Conservation (phyloP, 352 stramenopile species). For the Bremia lactucae region DNA sequence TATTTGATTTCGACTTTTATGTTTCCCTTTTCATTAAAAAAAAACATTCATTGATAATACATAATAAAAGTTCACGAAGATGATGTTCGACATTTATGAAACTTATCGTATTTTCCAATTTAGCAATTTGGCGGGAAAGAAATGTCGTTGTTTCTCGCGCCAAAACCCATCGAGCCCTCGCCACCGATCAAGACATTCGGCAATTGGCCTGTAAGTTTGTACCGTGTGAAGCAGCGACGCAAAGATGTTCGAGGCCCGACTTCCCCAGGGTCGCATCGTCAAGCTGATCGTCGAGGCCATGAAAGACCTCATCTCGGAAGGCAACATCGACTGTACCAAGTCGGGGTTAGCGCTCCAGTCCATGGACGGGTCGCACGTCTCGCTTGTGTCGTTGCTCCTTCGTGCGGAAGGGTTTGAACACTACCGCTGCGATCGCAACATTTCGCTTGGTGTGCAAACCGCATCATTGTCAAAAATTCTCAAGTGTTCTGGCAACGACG, state of each 20-base stretch:
- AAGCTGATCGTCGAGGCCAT: slow-evolving; percentile 99
- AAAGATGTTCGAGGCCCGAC: slow-evolving; percentile 97
- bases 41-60: no score
- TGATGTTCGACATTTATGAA: no score
- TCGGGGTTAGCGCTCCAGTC: slow-evolving; percentile 90
- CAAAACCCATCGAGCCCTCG: no score
- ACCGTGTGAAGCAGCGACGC: no score
- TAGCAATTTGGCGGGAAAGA: no score
- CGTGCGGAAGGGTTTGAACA: slow-evolving; percentile 93
- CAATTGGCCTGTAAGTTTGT: no score
- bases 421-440: slow-evolving; percentile 97
- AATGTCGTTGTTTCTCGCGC: no score
- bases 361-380: slow-evolving; percentile 99
- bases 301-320: slow-evolving; percentile 98
- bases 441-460: slow-evolving; percentile 95
- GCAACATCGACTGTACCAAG: slow-evolving; percentile 95
- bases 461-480: slow-evolving; percentile 98
- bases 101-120: no score
- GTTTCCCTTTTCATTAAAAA: no score
- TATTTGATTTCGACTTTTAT: no score
- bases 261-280: slow-evolving; percentile 93
- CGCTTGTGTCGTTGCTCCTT: slow-evolving; percentile 92
- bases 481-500: slow-evolving; percentile 98
- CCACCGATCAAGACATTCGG: no score
- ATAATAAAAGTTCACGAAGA: no score